These are phyloP conservation scores for Adansonia gregorii DNA, from an alignment of 441 rosid genomes.

Conservation along the genomic window DNA sequence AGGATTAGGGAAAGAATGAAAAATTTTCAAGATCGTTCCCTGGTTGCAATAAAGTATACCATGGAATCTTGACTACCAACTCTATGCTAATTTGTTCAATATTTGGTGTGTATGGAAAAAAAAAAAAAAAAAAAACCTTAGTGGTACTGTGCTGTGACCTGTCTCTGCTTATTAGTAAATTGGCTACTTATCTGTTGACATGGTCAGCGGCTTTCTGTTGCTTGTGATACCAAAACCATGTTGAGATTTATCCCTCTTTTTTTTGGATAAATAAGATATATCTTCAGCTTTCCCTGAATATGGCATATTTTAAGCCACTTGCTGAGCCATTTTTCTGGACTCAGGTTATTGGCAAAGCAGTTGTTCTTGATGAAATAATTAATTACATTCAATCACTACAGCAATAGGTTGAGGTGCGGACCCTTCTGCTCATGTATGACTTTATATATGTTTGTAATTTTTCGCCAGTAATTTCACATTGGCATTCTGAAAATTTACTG, in stretches of 20 bases:
- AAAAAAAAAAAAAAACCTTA: neutral
- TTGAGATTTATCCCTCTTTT: too few relatives aligned
- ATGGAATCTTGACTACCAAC: neutral
- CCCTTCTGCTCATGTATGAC: neutral
- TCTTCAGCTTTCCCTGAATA: neutral
- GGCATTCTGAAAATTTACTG: constrained; percentile 21
- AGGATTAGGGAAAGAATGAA: constrained; percentile 91
- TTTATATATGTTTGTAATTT: neutral
- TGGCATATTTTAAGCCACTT: constrained; percentile 12
- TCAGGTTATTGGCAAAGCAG: constrained; percentile 88
- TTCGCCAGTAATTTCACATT: neutral
- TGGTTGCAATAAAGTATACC: neutral
- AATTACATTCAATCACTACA: constrained; percentile 87
- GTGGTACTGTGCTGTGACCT: neutral
- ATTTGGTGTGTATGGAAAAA: neutral
- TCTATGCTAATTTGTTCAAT: neutral
- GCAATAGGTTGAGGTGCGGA: constrained; percentile 73
- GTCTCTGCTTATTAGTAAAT: neutral
- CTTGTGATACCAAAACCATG: neutral
- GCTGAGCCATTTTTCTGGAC: constrained; percentile 28
- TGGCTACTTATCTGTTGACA: neutral
- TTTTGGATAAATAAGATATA: too few relatives aligned
- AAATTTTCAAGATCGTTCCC: constrained; percentile 51
- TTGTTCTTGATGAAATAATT: constrained; percentile 85
- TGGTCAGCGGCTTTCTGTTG: constrained; percentile 1